These are phyloP conservation scores for Biscogniauxia mediterranea DNA, from an alignment of 2,329 filamentous ascomycete species.

Conservation along the genomic window DNA sequence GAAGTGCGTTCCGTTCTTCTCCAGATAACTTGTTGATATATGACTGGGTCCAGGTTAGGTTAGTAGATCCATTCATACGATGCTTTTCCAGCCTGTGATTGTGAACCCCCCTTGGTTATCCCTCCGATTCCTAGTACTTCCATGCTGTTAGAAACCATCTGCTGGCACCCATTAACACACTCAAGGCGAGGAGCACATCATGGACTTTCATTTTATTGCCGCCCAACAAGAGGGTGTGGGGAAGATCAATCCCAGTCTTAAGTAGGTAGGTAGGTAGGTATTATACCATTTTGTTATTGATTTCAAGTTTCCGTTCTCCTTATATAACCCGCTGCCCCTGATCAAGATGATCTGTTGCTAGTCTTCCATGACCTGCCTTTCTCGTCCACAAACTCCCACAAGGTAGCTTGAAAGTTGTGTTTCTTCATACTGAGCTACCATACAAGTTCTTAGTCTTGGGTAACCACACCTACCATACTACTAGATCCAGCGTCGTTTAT, in stretches of 20 bases:
- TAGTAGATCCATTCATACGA: slow-evolving; percentile 20
- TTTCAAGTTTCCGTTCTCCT: slow-evolving; percentile 9
- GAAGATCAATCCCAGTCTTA: slow-evolving; percentile 14
- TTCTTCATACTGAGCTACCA: background rate
- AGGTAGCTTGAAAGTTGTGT: background rate
- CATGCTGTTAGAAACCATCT: slow-evolving; percentile 13
- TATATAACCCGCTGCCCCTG: slow-evolving; percentile 8
- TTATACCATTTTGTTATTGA: slow-evolving; percentile 8
- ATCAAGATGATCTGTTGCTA: slow-evolving; percentile 11
- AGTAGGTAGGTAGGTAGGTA: background rate
- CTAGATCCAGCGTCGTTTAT: slow-evolving; percentile 8
- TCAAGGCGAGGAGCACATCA: slow-evolving; percentile 9
- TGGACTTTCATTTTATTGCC: slow-evolving; percentile 7
- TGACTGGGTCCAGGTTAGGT: slow-evolving; percentile 33
- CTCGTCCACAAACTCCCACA: background rate
- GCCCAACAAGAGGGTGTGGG: slow-evolving; percentile 25
- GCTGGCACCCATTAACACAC: slow-evolving; percentile 3
- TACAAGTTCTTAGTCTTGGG: slow-evolving; percentile 1
- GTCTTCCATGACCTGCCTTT: background rate
- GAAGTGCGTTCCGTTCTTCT: slow-evolving; percentile 23
- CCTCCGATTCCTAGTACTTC: slow-evolving; percentile 16
- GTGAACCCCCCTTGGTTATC: slow-evolving; percentile 10
- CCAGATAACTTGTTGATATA: slow-evolving; percentile 37
- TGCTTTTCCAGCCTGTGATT: slow-evolving; percentile 9
- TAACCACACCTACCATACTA: slow-evolving; percentile 2